phyloP scores from a whole-genome alignment of 2,329 filamentous ascomycete genomes.

The Penicillium sp. region DNA sequence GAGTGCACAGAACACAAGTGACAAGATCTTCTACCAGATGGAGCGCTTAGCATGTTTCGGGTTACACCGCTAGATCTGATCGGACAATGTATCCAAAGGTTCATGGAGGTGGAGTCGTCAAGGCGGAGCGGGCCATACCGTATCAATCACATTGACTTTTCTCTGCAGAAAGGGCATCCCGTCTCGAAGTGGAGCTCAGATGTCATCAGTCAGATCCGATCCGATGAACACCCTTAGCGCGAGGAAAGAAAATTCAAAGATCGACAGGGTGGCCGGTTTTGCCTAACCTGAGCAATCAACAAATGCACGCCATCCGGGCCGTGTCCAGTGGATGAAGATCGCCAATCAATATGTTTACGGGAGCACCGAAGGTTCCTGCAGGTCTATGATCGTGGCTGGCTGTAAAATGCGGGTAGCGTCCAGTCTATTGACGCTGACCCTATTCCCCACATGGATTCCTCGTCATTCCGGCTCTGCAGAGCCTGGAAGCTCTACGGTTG shows the following conservation, averaged over 20 bases:
- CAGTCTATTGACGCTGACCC: background rate
- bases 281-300: background rate
- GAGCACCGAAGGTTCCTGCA: constrained; percentile 21
- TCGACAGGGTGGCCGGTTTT: background rate
- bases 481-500: background rate
- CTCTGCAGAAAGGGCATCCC: constrained; percentile 7
- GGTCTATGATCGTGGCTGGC: constrained; percentile 18
- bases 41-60: constrained; percentile 12
- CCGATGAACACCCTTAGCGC: background rate
- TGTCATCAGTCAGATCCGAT: constrained; percentile 10
- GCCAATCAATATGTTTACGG: constrained; percentile 6
- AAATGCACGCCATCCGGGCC: constrained; percentile 3
- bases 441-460: background rate
- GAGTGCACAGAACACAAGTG: constrained; percentile 1
- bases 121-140: constrained; percentile 10
- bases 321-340: background rate
- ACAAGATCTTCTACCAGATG: constrained; percentile 6
- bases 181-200: background rate
- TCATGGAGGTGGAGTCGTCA: background rate
- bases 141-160: constrained; percentile 22
- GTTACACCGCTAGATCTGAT: constrained; percentile 29
- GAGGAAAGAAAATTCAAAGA: background rate
- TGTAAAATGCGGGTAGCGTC: constrained; percentile 8
- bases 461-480: background rate
- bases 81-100: constrained; percentile 5